A percentile compares a stretch with the other conserved stretches of the same genome.
These are phyloP conservation scores for Xanthoconium purpureum DNA, from an alignment of 768 basidiomycete species.

Conservation along the genomic window DNA sequence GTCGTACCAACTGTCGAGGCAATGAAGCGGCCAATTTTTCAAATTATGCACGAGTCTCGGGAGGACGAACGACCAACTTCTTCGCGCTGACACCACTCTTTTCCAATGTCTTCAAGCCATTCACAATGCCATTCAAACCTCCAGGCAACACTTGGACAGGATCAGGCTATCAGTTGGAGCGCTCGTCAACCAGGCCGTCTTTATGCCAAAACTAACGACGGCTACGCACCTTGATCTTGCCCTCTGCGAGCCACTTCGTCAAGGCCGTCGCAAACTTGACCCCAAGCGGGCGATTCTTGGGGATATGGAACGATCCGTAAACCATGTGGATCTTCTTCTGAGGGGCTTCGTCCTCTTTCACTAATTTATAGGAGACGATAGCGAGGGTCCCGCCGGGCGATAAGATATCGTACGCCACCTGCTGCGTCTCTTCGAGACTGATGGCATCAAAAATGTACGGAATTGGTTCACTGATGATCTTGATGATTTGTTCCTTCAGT, in stretches of 20 bases:
- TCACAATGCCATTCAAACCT: slow-evolving; percentile 34
- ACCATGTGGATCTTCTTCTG: slow-evolving; percentile 5
- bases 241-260: slow-evolving; percentile 17
- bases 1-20: not conserved
- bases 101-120: slow-evolving; percentile 32
- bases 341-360: not conserved
- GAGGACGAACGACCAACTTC: slow-evolving; percentile 36
- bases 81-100: slow-evolving; percentile 33
- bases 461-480: not conserved
- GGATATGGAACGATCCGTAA: slow-evolving; percentile 4
- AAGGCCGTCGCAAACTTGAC: slow-evolving; percentile 13
- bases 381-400: slow-evolving; percentile 29
- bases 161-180: slow-evolving; percentile 27
- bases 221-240: slow-evolving; percentile 16
- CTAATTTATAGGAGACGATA: not conserved
- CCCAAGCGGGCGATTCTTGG: slow-evolving; percentile 10
- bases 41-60: slow-evolving; percentile 7
- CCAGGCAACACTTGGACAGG: slow-evolving; percentile 37
- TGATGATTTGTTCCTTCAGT: slow-evolving; percentile 6
- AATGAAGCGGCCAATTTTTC: not conserved
- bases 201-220: not conserved
- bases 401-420: slow-evolving; percentile 29
- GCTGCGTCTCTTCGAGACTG: slow-evolving; percentile 31
- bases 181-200: not conserved
- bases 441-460: slow-evolving; percentile 26